Base-by-base conservation (phyloP, 1,284 basidiomycete species). In the Cutaneotrichosporon sp. region DNA sequence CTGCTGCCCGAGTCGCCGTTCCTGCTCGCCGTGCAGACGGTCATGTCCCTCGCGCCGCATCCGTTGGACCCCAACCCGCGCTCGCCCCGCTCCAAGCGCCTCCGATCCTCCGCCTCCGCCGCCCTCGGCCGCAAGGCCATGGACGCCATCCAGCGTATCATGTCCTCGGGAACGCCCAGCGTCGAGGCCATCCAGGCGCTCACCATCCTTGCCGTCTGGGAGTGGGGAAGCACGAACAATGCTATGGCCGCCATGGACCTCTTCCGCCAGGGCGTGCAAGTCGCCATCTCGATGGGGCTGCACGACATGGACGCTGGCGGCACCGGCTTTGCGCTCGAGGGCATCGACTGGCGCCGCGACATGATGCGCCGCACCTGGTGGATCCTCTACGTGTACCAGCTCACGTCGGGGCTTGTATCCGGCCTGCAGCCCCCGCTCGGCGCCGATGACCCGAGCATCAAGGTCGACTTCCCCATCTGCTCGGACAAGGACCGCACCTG, bases 331-430 rank as follows among this genome's bases (percentile, higher is more conserved):
- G 56, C 68, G 1, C 56, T 78, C n/a, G 77, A 80, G 55, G 79
- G 74, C 10, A 68, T 69, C 24, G 74, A 78, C 56, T 77, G 79
- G 73, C 58, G 59, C 38, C 67, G 65, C 25, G 79, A 81, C 60
- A 73, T 77, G 72, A 71, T 71, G 11, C 65, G 79, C 52, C 65
- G 79, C 54, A 77, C 77, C 1, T 81, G 79, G 79, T 81, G 79
- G 79, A 63, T 71, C 1, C 67, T 72, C 11, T 81, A 75, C 62
- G 69, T 65, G 13, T 71, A 68, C n/a, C 75, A 79, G 60, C 60
- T 78, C 29, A 68, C 58, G 2, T 61, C 66, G 7, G 59, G 69
- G 1, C 59, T 78, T 27, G 67, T 76, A 16, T 70, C 72, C 1
- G 76, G 76, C 9, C 56, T 61, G 16, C 24, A 58, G 18, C 77